phyloP scores from a whole-genome alignment of 2,329 filamentous ascomycete genomes.

The Hypoxylon sp. region DNA sequence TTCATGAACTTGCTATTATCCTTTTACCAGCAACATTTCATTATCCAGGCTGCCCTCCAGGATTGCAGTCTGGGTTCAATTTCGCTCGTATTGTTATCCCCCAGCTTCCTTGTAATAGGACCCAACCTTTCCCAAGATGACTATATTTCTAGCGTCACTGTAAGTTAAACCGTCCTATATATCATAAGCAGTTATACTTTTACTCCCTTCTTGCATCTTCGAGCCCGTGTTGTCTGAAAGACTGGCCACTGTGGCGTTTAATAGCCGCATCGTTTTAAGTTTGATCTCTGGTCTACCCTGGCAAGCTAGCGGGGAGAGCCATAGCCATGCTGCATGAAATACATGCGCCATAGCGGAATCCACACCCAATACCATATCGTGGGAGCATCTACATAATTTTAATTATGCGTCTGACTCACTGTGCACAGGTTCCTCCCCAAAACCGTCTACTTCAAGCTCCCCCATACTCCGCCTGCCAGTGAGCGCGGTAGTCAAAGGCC shows the following conservation, averaged over 20 bases:
- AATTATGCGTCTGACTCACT: slow-evolving; percentile 26
- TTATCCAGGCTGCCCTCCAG: slow-evolving; percentile 19
- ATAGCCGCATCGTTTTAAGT: slow-evolving; percentile 1
- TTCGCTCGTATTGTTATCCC: slow-evolving; percentile 7
- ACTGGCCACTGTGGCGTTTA: slow-evolving; percentile 6
- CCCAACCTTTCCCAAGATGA: slow-evolving; percentile 55
- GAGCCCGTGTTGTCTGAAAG: not conserved
- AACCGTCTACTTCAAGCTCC: slow-evolving; percentile 86
- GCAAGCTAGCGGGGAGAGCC: slow-evolving; percentile 11
- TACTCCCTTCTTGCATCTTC: not conserved
- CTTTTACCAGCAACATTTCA: slow-evolving; percentile 8
- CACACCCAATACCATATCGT: slow-evolving; percentile 15
- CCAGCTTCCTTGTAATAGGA: slow-evolving; percentile 2
- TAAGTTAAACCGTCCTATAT: slow-evolving; percentile 49
- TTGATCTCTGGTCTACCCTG: slow-evolving; percentile 11
- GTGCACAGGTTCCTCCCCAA: slow-evolving; percentile 87
- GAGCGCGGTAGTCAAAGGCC: slow-evolving; percentile 49
- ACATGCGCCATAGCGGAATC: slow-evolving; percentile 19
- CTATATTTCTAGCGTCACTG: slow-evolving; percentile 64
- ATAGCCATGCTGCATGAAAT: slow-evolving; percentile 17
- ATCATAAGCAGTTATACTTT: not conserved
- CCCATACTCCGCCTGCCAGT: slow-evolving; percentile 61
- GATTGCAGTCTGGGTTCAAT: slow-evolving; percentile 25
- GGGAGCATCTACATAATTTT: slow-evolving; percentile 26
- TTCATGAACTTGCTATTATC: slow-evolving; percentile 41